These are phyloP conservation scores for Penicillium sp. DNA, from an alignment of 2,329 filamentous ascomycete species.

Conservation along the genomic window DNA sequence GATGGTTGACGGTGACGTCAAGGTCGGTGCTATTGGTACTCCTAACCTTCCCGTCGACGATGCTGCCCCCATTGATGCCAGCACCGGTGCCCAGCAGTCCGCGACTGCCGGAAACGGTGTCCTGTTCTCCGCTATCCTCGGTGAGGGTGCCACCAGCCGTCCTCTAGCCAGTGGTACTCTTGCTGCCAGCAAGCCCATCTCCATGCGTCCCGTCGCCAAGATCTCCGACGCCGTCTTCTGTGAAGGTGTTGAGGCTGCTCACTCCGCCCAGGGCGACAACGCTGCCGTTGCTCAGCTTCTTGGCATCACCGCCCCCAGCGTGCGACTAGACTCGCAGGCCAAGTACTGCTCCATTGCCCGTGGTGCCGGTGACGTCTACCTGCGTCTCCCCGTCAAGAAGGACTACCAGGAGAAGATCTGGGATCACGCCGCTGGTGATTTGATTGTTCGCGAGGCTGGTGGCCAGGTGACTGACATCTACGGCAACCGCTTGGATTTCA, in stretches of 20 bases:
- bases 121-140: conserved; percentile 79
- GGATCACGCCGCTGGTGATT: conserved; percentile 94
- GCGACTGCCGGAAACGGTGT: conserved; percentile 78
- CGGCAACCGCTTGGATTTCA: conserved; percentile 83
- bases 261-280: conserved; percentile 87
- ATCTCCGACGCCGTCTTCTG: conserved; percentile 86
- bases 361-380: conserved; percentile 91
- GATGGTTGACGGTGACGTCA: conserved; percentile 89
- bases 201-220: conserved; percentile 74
- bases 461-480: conserved; percentile 87
- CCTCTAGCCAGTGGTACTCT: conserved; percentile 60
- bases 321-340: conserved; percentile 96
- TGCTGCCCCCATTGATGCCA: conserved; percentile 65
- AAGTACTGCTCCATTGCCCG: conserved; percentile 96
- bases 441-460: conserved; percentile 92
- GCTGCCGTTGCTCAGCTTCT: conserved; percentile 78
- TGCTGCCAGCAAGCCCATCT: conserved; percentile 61
- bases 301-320: conserved; percentile 83
- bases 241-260: conserved; percentile 90
- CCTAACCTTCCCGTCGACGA: conserved; percentile 93
- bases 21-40: conserved; percentile 91
- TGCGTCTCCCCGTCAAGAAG: conserved; percentile 79
- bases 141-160: conserved; percentile 76
- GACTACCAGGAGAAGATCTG: conserved; percentile 99
- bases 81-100: conserved; percentile 71